Conservation (phyloP, 441 rosid species). For the Sinapis alba region DNA sequence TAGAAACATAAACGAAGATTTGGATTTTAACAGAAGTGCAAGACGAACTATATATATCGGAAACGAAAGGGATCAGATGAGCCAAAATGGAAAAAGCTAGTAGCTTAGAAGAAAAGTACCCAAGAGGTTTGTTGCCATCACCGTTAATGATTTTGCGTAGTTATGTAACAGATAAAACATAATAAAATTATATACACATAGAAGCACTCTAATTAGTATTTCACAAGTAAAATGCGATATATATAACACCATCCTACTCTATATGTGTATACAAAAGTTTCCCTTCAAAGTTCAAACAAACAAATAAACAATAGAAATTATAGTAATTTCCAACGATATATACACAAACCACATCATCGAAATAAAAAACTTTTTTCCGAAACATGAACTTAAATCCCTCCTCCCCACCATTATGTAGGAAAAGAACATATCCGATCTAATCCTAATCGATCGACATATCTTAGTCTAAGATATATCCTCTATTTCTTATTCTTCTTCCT, state of each 20-base stretch:
- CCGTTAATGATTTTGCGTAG: background rate
- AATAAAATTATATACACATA: background rate
- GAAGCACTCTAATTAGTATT: background rate
- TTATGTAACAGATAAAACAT: background rate
- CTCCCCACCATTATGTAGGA: slow-evolving; percentile 28
- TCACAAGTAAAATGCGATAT: background rate
- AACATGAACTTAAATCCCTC: background rate
- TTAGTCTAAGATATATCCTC: background rate
- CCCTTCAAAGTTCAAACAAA: slow-evolving; percentile 15
- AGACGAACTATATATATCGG: background rate
- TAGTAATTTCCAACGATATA: slow-evolving; percentile 29
- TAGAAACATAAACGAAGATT: background rate
- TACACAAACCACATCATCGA: slow-evolving; percentile 35
- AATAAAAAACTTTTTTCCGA: background rate
- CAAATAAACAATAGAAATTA: slow-evolving; percentile 3
- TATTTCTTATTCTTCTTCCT: slow-evolving; percentile 33
- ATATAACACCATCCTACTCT: slow-evolving; percentile 12
- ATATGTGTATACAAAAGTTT: slow-evolving; percentile 20
- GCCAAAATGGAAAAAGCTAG: background rate
- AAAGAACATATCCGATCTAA: slow-evolving; percentile 19
- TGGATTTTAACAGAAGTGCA: background rate
- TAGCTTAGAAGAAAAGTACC: background rate
- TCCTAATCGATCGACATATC: slow-evolving; percentile 29
- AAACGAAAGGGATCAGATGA: background rate
- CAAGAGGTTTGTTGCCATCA: background rate